Conservation (phyloP, 768 basidiomycete species). For the Royoungia palumana region DNA sequence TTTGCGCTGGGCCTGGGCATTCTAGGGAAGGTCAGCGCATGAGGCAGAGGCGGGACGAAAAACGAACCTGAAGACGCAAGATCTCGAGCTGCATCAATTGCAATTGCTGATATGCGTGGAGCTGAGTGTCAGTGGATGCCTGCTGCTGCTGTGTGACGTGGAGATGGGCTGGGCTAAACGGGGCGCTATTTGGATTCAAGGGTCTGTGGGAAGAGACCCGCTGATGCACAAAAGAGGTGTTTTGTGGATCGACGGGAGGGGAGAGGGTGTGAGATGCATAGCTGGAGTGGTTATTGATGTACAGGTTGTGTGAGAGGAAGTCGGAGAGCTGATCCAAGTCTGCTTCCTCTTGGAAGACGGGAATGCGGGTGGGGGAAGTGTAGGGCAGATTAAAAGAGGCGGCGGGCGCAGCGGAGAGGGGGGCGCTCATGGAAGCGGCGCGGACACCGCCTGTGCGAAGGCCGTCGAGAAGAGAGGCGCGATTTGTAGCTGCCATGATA, state of each 20-base stretch:
- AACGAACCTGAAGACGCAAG: slow-evolving; percentile 70
- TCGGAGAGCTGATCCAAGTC: slow-evolving; percentile 62
- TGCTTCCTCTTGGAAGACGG: slow-evolving; percentile 47
- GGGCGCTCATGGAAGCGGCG: slow-evolving; percentile 55
- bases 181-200: slow-evolving; percentile 50
- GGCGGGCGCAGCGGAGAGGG: slow-evolving; percentile 65
- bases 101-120: slow-evolving; percentile 65
- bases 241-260: slow-evolving; percentile 65
- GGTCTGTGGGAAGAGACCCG: slow-evolving; percentile 51
- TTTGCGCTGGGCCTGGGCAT: slow-evolving; percentile 57
- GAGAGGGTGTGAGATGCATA: slow-evolving; percentile 55
- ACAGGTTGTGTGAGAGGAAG: slow-evolving; percentile 50
- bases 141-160: slow-evolving; percentile 40
- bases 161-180: slow-evolving; percentile 42
- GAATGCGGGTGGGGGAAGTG: slow-evolving; percentile 39
- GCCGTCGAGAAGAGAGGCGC: slow-evolving; percentile 83
- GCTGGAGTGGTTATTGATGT: slow-evolving; percentile 39
- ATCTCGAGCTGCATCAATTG: slow-evolving; percentile 86
- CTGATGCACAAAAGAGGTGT: slow-evolving; percentile 65
- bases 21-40: slow-evolving; percentile 36
- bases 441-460: slow-evolving; percentile 90
- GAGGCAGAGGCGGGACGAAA: background rate
- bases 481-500: slow-evolving; percentile 48
- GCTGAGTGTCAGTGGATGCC: slow-evolving; percentile 42
- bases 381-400: slow-evolving; percentile 63